Conservation (phyloP, 352 stramenopile genomes). For the Thalassiosira allenii region DNA sequence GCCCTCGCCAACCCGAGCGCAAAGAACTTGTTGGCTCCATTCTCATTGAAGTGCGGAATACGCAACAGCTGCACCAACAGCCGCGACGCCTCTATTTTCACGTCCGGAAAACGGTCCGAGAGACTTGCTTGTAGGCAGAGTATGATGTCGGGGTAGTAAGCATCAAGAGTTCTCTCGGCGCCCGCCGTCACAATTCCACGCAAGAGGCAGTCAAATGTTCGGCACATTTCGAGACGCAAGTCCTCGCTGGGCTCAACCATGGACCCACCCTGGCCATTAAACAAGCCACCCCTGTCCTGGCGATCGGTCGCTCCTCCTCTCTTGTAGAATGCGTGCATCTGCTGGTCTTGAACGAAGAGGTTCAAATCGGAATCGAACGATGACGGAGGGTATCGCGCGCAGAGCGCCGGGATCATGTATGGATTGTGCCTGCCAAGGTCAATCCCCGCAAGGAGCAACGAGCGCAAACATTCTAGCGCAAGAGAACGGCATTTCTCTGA, state of each 20-base stretch:
- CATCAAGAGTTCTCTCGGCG: slow-evolving; percentile 60
- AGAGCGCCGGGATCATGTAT: slow-evolving; percentile 69
- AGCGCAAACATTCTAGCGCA: slow-evolving; percentile 51
- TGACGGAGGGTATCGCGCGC: slow-evolving; percentile 53
- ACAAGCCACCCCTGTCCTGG: slow-evolving; percentile 61
- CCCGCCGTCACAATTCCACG: slow-evolving; percentile 13
- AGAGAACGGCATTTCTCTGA: slow-evolving; percentile 59
- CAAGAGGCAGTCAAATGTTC: slow-evolving; percentile 38
- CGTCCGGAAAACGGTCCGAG: slow-evolving; percentile 89
- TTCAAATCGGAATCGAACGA: slow-evolving; percentile 71
- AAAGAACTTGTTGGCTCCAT: slow-evolving; percentile 95
- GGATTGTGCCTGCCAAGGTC: slow-evolving; percentile 62
- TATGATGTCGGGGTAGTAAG: slow-evolving; percentile 86
- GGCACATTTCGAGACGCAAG: slow-evolving; percentile 65
- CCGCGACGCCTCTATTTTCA: slow-evolving; percentile 87
- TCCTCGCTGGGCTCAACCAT: slow-evolving; percentile 79
- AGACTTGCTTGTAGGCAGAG: slow-evolving; percentile 80
- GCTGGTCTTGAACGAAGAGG: slow-evolving; percentile 82
- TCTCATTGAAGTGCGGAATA: slow-evolving; percentile 87
- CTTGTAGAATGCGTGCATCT: slow-evolving; percentile 83
- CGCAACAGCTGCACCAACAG: slow-evolving; percentile 65
- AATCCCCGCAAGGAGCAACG: slow-evolving; percentile 40
- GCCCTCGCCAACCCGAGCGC: slow-evolving; percentile 89
- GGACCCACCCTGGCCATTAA: slow-evolving; percentile 36
- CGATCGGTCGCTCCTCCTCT: slow-evolving; percentile 77